Conservation (phyloP, 345 rosid genomes). For the Eutrema heterophyllum region DNA sequence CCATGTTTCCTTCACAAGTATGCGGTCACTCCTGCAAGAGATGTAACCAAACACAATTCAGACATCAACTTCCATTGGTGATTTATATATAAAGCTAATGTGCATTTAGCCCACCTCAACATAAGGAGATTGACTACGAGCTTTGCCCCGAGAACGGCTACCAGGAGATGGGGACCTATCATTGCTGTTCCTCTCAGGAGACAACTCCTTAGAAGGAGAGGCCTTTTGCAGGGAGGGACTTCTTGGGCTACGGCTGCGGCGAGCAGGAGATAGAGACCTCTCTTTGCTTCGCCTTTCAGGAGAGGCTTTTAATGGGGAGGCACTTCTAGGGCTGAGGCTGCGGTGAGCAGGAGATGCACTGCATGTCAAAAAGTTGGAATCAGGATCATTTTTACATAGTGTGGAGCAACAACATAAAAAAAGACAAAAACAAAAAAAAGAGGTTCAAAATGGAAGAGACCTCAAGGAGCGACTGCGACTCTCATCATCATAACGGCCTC, state of each 20-base stretch:
- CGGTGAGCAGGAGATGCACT: conserved; percentile 50
- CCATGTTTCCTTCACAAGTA: conserved; percentile 5
- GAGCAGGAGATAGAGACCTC: conserved; percentile 43
- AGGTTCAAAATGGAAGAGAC: conserved; percentile 20
- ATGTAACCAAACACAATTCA: conserved; percentile 9
- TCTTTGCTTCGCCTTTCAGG: conserved; percentile 40
- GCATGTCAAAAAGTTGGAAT: conserved; percentile 2
- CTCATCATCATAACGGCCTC: conserved; percentile 49
- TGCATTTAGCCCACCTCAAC: conserved; percentile 35
- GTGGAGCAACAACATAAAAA: neutral
- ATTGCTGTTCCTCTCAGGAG: conserved; percentile 41
- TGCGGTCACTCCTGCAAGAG: conserved; percentile 49
- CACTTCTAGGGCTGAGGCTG: conserved; percentile 41
- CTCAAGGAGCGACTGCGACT: conserved; percentile 49
- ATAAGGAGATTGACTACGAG: conserved; percentile 46
- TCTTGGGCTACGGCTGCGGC: conserved; percentile 38
- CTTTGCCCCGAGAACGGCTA: conserved; percentile 35
- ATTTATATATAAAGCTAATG: neutral
- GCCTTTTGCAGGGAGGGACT: conserved; percentile 35
- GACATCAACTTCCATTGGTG: neutral
- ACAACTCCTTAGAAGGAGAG: conserved; percentile 33
- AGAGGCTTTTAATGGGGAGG: conserved; percentile 37
- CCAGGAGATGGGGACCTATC: conserved; percentile 45
- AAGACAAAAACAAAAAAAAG: neutral
- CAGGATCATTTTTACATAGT: neutral